Evolutionary conservation across 2,329 filamentous ascomycete species (phyloP).

Genomic region (Bipolaris zeicola): DNA sequence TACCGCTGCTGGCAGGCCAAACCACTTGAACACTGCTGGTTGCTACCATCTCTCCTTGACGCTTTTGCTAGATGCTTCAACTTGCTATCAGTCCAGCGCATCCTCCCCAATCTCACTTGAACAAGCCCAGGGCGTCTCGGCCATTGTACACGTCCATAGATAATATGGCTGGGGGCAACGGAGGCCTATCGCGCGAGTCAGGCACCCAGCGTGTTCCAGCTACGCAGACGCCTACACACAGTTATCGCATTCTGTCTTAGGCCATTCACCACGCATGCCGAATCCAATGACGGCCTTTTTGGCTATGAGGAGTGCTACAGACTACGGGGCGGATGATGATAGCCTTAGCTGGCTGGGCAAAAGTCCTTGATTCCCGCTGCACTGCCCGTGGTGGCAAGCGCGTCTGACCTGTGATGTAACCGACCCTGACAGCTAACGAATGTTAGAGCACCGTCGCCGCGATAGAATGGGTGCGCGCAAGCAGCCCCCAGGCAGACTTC

Average conservation of each 20-base stretch:
- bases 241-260: background rate
- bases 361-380: background rate
- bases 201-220: background rate
- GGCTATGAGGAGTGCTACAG: background rate
- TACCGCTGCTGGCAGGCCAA: constrained; percentile 19
- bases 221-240: background rate
- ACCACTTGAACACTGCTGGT: background rate
- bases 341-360: background rate
- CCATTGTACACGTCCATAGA: background rate
- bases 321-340: background rate
- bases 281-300: background rate
- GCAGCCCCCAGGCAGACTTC: background rate
- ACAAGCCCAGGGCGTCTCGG: background rate
- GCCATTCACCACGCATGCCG: background rate
- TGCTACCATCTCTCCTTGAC: background rate
- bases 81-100: background rate
- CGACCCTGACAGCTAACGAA: background rate
- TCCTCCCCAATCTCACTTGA: background rate
- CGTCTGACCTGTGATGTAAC: constrained; percentile 8
- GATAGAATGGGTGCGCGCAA: background rate
- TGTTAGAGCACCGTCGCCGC: background rate
- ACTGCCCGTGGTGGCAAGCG: background rate
- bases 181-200: background rate
- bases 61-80: background rate
- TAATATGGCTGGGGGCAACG: background rate